Base-by-base conservation (phyloP, 371 early-diverging fungal genomes). In the Syncephalis plumigaleata region DNA sequence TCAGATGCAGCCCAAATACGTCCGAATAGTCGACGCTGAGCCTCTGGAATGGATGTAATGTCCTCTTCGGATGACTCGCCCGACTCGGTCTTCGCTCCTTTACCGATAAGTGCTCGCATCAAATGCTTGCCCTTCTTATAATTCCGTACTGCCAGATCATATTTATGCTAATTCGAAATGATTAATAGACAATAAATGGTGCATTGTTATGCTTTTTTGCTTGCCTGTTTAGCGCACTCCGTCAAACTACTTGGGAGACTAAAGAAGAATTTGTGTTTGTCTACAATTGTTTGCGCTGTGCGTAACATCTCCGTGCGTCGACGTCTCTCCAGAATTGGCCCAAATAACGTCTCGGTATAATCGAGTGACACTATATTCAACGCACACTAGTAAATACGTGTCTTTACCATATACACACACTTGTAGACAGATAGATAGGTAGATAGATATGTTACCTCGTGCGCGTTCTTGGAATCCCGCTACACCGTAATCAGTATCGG, bases 1-100 rank as follows among this genome's bases (percentile, higher is more conserved):
- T 81, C 82, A 16, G 91, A 92, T 56, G 92, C 91, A 0, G 62
- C 63, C 97, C 97, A 96, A 20, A 96, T 85, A 50, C 84, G 80
- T 40, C 88, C 91, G 66, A 96, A 91, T 22, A 96, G 88, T 53
- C 67, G 39, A 73, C 75, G 58, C 86, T 84, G 27, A 71, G 56
- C 44, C n/a, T 74, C 77, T 7, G 31, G 31, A 7, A 73, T 67
- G 3, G 65, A 54, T 15, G 61, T 56, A 43, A 53, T 53, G 36
- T 56, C 54, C 47, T 65, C 50, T 23, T 50, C 45, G 0, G 42
- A 45, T 11, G 43, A 9, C 3, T 18, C 13, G 11, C 31, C 31
- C 3, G 18, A 18, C 11, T 43, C 43, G 16, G 18, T 13, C 21
- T 43, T 43, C 11, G 17, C 24, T 13, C 21, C 39, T 7, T 20